Percentiles rank a stretch among this genome's conserved stretches.
These are phyloP conservation scores for Eucalyptus viminalis DNA, from an alignment of 345 rosid genomes.

Conservation along the genomic window DNA sequence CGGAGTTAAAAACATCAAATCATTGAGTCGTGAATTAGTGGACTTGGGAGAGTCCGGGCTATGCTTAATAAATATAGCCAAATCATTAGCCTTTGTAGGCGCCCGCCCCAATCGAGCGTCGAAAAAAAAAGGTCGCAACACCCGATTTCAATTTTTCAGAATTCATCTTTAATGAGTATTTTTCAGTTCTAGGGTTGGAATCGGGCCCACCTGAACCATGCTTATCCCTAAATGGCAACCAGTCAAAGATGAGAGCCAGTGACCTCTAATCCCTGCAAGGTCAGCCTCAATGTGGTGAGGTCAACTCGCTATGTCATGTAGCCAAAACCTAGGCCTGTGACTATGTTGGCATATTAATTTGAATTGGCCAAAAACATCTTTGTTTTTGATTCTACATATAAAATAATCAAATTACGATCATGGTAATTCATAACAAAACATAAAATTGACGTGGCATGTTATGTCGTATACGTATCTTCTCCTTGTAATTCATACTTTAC, in stretches of 20 bases:
- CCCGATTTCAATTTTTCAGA: accelerated
- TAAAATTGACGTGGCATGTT: background rate
- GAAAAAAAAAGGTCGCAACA: too few species aligned
- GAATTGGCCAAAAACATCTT: background rate
- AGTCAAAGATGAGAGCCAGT: accelerated
- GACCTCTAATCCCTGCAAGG: accelerated
- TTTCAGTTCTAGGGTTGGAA: accelerated
- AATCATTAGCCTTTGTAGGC: too few species aligned
- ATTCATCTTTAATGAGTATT: accelerated
- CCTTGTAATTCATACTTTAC: accelerated
- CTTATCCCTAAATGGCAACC: accelerated
- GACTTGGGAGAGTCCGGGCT: too few species aligned
- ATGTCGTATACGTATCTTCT: accelerated
- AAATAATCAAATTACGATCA: background rate
- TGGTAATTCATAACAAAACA: accelerated
- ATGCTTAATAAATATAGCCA: too few species aligned
- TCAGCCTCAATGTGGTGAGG: too few species aligned
- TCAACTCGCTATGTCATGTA: accelerated
- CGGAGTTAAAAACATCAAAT: too few species aligned
- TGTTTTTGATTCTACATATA: background rate
- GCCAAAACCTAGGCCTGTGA: background rate
- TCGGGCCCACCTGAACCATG: accelerated
- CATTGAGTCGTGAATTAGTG: too few species aligned
- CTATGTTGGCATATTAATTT: background rate
- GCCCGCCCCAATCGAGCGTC: too few species aligned